A percentile compares a stretch with the other conserved stretches of the same genome.
Conservation (phyloP, 768 basidiomycete genomes). For the Boletus subparvulus region DNA sequence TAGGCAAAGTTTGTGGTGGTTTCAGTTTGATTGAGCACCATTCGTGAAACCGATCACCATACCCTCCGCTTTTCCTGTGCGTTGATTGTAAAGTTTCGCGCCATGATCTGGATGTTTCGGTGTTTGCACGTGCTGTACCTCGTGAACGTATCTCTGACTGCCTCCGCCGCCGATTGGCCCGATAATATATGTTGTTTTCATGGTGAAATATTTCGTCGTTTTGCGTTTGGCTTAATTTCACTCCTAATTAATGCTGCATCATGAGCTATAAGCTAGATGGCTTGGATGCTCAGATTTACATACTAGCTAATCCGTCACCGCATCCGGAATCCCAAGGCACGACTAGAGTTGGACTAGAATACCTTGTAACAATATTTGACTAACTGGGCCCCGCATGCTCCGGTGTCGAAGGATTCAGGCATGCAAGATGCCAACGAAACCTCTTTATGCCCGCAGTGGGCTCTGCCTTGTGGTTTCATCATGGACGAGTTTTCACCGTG, state of each 20-base stretch:
- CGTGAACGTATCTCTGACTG: neutral
- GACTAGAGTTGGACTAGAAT: neutral
- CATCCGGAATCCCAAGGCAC: neutral
- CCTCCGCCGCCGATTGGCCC: constrained; percentile 17
- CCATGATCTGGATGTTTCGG: constrained; percentile 7
- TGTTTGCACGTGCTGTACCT: constrained; percentile 10
- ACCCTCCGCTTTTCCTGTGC: neutral
- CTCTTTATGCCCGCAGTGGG: constrained; percentile 4
- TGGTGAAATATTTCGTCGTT: neutral
- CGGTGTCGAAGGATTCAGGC: neutral
- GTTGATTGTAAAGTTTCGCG: constrained; percentile 11
- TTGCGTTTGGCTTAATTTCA: neutral
- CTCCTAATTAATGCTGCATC: neutral
- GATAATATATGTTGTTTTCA: neutral
- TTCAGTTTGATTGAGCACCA: neutral
- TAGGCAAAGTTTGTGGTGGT: constrained; percentile 30
- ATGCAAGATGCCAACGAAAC: neutral
- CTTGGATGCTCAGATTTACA: too few species aligned
- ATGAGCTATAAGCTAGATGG: neutral
- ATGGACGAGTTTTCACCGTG: constrained; percentile 1
- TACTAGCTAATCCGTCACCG: neutral
- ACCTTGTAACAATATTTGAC: neutral
- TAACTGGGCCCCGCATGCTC: neutral
- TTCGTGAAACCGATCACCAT: constrained; percentile 7
- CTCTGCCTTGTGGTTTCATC: constrained; percentile 6